Evolutionary conservation across 2,329 filamentous ascomycete species (phyloP).

Genomic region (Neopestalotiopsis sp.): DNA sequence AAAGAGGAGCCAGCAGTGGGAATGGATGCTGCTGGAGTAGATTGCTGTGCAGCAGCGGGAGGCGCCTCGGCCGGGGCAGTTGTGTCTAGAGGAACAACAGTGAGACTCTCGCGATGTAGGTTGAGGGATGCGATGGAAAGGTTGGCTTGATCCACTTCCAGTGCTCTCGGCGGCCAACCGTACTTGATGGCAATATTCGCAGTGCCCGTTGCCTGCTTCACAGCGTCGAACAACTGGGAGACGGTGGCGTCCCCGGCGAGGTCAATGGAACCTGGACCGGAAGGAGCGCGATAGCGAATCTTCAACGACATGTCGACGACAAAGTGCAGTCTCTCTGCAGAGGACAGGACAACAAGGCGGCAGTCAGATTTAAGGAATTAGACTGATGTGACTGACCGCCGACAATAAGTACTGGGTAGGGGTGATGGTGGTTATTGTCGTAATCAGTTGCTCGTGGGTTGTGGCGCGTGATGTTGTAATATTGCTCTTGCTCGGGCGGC

Average conservation of each 20-base stretch:
- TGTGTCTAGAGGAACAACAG: constrained; percentile 49
- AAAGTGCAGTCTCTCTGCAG: too few species aligned
- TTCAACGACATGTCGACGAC: constrained; percentile 38
- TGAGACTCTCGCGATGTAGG: constrained; percentile 56
- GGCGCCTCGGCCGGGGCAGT: constrained; percentile 17
- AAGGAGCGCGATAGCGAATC: constrained; percentile 76
- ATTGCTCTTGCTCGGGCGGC: too few species aligned
- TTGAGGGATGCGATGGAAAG: constrained; percentile 53
- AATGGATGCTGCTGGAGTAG: constrained; percentile 10
- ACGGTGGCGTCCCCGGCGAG: constrained; percentile 73
- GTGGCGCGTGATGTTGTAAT: too few species aligned
- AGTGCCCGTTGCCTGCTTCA: constrained; percentile 69
- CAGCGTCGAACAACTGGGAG: constrained; percentile 61
- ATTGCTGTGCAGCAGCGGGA: constrained; percentile 16
- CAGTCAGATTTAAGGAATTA: too few species aligned
- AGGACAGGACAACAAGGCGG: too few species aligned
- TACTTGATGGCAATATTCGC: constrained; percentile 77
- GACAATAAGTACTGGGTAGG: too few species aligned
- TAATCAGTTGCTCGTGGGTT: too few species aligned
- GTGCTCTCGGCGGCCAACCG: constrained; percentile 78
- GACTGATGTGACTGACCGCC: too few species aligned
- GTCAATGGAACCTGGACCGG: constrained; percentile 72
- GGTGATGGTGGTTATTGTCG: too few species aligned
- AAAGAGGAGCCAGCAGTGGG: constrained; percentile 9
- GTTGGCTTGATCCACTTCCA: constrained; percentile 62